Percentiles rank a stretch among this genome's conserved stretches.
phyloP scores from a whole-genome alignment of 495 filamentous ascomycete genomes.

The Xylaria sp. region DNA sequence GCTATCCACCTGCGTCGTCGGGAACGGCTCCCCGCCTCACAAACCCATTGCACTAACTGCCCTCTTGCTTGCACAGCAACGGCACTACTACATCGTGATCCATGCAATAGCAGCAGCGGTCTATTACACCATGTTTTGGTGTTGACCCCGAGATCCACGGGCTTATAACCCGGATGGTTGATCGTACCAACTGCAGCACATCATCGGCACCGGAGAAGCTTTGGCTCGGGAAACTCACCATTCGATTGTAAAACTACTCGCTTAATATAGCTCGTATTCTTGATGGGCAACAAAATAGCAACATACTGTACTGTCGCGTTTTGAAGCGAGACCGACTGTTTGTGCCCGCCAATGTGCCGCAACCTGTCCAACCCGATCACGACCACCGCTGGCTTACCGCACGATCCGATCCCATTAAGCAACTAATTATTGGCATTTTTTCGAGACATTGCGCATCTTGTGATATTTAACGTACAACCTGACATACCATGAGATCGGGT shows the following conservation, averaged over 20 bases:
- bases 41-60: neutral
- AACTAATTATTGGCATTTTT: slow-evolving; percentile 3
- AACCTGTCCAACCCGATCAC: slow-evolving; percentile 5
- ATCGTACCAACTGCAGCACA: slow-evolving; percentile 11
- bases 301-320: neutral
- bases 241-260: neutral
- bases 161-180: neutral
- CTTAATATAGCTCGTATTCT: neutral
- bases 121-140: neutral
- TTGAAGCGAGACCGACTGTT: slow-evolving; percentile 3
- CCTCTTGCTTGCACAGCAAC: neutral
- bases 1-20: neutral
- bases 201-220: neutral
- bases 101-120: slow-evolving; percentile 11
- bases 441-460: slow-evolving; percentile 10
- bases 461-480: neutral
- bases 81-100: neutral
- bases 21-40: slow-evolving; percentile 17
- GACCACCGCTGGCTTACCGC: neutral
- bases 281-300: neutral
- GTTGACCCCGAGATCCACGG: neutral
- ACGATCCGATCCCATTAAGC: neutral
- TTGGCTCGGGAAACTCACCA: neutral
- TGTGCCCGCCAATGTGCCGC: slow-evolving; percentile 3
- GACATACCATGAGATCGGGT: neutral